phyloP scores from a whole-genome alignment of 768 basidiomycete species.

The Hypholoma sublateritium region DNA sequence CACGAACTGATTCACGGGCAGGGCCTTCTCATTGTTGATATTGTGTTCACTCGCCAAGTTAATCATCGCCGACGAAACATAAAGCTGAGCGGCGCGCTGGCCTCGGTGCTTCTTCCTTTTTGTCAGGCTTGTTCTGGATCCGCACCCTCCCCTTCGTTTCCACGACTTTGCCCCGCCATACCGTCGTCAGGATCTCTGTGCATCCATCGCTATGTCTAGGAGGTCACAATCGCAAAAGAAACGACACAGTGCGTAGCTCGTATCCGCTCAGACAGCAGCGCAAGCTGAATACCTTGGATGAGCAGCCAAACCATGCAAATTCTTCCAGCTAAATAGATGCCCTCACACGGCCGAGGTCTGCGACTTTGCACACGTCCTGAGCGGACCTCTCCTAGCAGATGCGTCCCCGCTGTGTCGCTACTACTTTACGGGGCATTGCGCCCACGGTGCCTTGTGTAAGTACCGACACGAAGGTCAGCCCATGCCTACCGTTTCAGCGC shows the following conservation, averaged over 20 bases:
- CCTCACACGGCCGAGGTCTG: conserved; percentile 44
- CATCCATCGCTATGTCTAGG: conserved; percentile 22
- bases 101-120: conserved; percentile 6
- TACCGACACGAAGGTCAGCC: conserved; percentile 33
- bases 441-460: conserved; percentile 35
- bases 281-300: not conserved
- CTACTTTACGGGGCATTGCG: conserved; percentile 35
- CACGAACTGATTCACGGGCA: conserved; percentile 24
- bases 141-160: not conserved
- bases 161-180: not conserved
- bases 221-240: conserved; percentile 36
- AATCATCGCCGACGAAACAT: conserved; percentile 26
- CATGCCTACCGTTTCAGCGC: not conserved
- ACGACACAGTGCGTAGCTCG: conserved; percentile 34
- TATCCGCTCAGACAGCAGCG: conserved; percentile 8
- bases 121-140: conserved; percentile 6
- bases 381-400: conserved; percentile 20
- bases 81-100: conserved; percentile 20
- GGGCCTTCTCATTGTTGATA: conserved; percentile 29
- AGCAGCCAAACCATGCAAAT: conserved; percentile 51
- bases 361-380: conserved; percentile 45
- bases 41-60: conserved; percentile 21
- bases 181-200: not conserved
- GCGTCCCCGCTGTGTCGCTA: conserved; percentile 28
- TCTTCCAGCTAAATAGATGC: conserved; percentile 42